Base-by-base conservation (phyloP, 2,329 filamentous ascomycete genomes). In the Pestalotiopsis sp. region DNA sequence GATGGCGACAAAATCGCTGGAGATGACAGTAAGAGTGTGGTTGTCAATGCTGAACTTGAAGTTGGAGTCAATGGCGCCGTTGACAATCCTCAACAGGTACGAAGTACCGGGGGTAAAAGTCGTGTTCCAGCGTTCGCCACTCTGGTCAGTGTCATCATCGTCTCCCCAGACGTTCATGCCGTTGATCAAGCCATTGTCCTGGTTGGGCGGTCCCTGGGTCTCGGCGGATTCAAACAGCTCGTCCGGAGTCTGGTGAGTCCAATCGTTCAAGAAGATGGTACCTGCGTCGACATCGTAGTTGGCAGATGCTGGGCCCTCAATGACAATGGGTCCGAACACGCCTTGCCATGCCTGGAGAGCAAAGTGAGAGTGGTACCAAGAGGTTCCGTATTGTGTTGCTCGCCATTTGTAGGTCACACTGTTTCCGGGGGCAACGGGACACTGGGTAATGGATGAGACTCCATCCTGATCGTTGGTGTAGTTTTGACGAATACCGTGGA, bases 231-330 rank as follows among this genome's bases (percentile, higher is more conserved):
- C 13, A 4, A 23, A 64, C 4, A 64, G 39, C 12, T 45, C 61
- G 20, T 64, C 61, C 2, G 80, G 78, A 1, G 81, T 83, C 20
- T 74, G 70, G 69, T 88, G 85, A 72, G 84, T 84, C 87, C 88
- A 91, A 73, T 91, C 89, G 31, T 83, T 86, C 6, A 91, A 75
- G 23, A 89, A 82, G 1, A 91, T 73, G 23, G 84, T 76, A 3
- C 90, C 90, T 0, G 90, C 80, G 73, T 92, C 90, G 61, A 86
- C 83, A 70, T 92, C 89, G 71, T 91, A 91, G 69, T 87, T 82
- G 23, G 83, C 81, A 3, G 85, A 84, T 0, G 84, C 83, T 0
- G 89, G 89, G 0, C 89, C 90, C 64, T 89, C 82, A 71, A 91
- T 87, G 12, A 91, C 77, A 49, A 92, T 87, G 1, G 84, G 84